Percentiles rank a stretch among this genome's conserved stretches.
These are phyloP conservation scores for Scopulariopsis brevicaulis DNA, from an alignment of 2,329 filamentous ascomycete genomes.

Conservation along the genomic window DNA sequence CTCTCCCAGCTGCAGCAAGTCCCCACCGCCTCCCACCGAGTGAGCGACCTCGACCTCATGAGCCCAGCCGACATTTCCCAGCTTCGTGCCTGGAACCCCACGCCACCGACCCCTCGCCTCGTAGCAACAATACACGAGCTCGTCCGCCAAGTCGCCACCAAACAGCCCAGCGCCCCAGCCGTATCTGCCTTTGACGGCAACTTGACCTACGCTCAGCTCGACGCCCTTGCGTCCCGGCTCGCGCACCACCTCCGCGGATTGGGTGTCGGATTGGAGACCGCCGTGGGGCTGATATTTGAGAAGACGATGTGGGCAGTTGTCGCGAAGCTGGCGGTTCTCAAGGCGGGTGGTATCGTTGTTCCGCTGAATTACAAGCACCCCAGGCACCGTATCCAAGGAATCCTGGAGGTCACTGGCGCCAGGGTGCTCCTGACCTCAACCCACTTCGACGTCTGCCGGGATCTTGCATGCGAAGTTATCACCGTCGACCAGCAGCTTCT, in stretches of 20 bases:
- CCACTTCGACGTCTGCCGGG: neutral
- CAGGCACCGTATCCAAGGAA: conserved; percentile 23
- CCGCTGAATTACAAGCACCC: conserved; percentile 34
- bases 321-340: conserved; percentile 33
- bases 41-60: conserved; percentile 22
- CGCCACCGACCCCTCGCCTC: neutral
- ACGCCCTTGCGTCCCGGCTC: conserved; percentile 26
- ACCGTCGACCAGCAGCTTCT: neutral
- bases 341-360: conserved; percentile 32
- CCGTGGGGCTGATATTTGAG: conserved; percentile 36
- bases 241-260: conserved; percentile 23
- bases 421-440: conserved; percentile 23
- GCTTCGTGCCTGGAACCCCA: conserved; percentile 16
- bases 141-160: neutral
- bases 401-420: conserved; percentile 29
- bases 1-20: conserved; percentile 27
- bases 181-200: conserved; percentile 37
- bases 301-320: conserved; percentile 34
- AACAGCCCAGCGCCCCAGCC: conserved; percentile 25
- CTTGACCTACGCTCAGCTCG: conserved; percentile 32
- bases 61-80: conserved; percentile 20
- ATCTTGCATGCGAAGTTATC: neutral
- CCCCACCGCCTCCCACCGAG: conserved; percentile 21
- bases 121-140: neutral
- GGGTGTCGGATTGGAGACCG: conserved; percentile 24